A percentile compares a stretch with the other conserved stretches of the same genome.
phyloP scores from a whole-genome alignment of 306 rosid genomes.

The Cucurbita pepo region DNA sequence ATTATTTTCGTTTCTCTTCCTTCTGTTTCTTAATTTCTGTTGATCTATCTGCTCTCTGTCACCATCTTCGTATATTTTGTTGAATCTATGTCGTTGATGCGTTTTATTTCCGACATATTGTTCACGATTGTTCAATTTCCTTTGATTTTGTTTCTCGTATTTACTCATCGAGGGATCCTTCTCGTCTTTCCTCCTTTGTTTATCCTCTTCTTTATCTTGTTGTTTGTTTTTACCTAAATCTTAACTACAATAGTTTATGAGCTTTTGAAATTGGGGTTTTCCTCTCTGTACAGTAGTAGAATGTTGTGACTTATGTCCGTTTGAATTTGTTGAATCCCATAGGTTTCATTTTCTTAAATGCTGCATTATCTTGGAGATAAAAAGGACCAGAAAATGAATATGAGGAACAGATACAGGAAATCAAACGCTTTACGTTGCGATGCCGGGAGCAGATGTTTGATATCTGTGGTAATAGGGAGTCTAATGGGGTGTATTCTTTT shows the following conservation, averaged over 20 bases:
- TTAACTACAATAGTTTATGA: neutral
- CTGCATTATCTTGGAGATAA: constrained; percentile 55
- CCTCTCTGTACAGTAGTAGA: neutral
- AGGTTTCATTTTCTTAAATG: constrained; percentile 58
- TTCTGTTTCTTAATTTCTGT: neutral
- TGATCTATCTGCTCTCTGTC: neutral
- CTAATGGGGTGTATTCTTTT: constrained; percentile 63
- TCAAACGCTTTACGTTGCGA: constrained; percentile 52
- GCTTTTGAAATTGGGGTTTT: neutral
- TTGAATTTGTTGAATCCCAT: constrained; percentile 30
- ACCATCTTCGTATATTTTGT: neutral
- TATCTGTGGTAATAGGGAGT: constrained; percentile 42
- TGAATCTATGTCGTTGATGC: neutral
- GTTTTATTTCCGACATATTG: neutral
- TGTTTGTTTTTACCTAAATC: neutral
- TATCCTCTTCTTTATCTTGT: neutral
- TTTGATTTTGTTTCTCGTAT: neutral
- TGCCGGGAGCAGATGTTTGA: constrained; percentile 69
- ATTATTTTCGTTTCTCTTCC: neutral
- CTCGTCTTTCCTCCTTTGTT: neutral
- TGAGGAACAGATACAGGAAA: constrained; percentile 73
- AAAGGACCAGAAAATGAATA: constrained; percentile 58
- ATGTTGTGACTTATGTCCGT: constrained; percentile 23
- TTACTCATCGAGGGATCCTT: neutral
- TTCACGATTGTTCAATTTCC: neutral